phyloP scores from a whole-genome alignment of 805 yeast genomes.

The Isabelozyma rhagii region DNA sequence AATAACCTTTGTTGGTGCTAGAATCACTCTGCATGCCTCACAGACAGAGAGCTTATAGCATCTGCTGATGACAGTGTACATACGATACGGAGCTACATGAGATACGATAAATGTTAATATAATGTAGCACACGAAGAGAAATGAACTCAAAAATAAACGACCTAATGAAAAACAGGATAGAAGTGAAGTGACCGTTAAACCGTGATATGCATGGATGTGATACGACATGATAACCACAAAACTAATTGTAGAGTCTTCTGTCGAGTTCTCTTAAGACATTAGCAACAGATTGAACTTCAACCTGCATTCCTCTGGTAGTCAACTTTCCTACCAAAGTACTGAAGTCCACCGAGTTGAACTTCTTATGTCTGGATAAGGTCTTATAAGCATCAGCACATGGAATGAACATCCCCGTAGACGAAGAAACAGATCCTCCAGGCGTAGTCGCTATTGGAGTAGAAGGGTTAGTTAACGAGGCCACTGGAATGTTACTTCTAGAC shows the following conservation, averaged over 20 bases:
- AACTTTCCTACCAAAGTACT: constrained; percentile 70
- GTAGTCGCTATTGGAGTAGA: constrained; percentile 14
- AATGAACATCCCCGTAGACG: constrained; percentile 52
- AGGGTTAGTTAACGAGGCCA: constrained; percentile 8
- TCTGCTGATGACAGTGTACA: too few relatives aligned
- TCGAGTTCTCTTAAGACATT: constrained; percentile 81
- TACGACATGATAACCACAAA: not conserved
- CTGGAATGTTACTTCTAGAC: constrained; percentile 12
- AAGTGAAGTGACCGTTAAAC: not conserved
- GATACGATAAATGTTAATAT: too few relatives aligned
- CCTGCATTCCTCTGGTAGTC: constrained; percentile 82
- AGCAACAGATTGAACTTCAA: constrained; percentile 88
- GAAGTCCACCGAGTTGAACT: constrained; percentile 70
- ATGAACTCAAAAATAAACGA: too few relatives aligned
- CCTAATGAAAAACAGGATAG: not conserved
- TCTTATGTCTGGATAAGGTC: constrained; percentile 78
- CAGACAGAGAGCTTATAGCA: too few relatives aligned
- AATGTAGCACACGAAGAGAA: too few relatives aligned
- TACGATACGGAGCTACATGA: too few relatives aligned
- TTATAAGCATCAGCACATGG: constrained; percentile 91
- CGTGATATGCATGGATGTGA: not conserved
- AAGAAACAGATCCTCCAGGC: constrained; percentile 12
- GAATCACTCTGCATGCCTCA: too few relatives aligned
- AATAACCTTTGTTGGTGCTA: too few relatives aligned
- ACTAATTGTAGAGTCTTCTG: constrained; percentile 51